phyloP scores from a whole-genome alignment of 352 stramenopile genomes.

The Globisporangium acanthophoron region DNA sequence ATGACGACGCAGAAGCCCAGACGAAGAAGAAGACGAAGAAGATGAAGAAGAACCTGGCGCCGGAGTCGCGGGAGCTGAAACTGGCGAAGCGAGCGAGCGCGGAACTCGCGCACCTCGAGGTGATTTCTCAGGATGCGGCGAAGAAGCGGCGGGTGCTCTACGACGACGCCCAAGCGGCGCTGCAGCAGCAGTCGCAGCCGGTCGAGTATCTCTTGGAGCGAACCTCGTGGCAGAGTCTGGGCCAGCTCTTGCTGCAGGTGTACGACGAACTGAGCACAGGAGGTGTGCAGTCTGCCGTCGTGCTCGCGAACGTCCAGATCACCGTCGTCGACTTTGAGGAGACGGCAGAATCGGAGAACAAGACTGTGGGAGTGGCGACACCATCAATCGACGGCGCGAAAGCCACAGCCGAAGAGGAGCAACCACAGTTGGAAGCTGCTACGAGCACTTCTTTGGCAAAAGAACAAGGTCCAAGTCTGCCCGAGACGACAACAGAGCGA shows the following conservation, averaged over 20 bases:
- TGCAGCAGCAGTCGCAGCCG: constrained; percentile 12
- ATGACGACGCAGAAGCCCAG: too few species aligned
- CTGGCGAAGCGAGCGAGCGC: constrained; percentile 12
- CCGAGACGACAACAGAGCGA: not conserved
- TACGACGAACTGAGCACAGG: constrained; percentile 54
- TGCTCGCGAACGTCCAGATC: constrained; percentile 24
- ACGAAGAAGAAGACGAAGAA: not conserved
- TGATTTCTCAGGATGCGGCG: constrained; percentile 4
- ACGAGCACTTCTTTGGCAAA: not conserved
- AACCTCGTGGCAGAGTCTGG: constrained; percentile 43
- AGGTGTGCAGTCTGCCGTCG: constrained; percentile 9
- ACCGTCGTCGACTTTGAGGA: constrained; percentile 13
- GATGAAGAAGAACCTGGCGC: not conserved
- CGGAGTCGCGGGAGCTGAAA: constrained; percentile 5
- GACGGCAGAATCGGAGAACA: not conserved
- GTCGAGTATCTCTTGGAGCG: constrained; percentile 38
- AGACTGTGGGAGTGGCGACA: not conserved
- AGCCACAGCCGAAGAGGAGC: not conserved
- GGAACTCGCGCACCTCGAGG: constrained; percentile 5
- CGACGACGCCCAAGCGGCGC: constrained; percentile 13
- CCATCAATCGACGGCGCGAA: not conserved
- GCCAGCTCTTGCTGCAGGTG: constrained; percentile 53
- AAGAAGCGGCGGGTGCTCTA: constrained; percentile 31
- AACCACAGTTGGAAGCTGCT: not conserved
- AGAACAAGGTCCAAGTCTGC: not conserved